Base-by-base conservation (phyloP, 2,329 filamentous ascomycete species). In the Karstenula rhodostoma region DNA sequence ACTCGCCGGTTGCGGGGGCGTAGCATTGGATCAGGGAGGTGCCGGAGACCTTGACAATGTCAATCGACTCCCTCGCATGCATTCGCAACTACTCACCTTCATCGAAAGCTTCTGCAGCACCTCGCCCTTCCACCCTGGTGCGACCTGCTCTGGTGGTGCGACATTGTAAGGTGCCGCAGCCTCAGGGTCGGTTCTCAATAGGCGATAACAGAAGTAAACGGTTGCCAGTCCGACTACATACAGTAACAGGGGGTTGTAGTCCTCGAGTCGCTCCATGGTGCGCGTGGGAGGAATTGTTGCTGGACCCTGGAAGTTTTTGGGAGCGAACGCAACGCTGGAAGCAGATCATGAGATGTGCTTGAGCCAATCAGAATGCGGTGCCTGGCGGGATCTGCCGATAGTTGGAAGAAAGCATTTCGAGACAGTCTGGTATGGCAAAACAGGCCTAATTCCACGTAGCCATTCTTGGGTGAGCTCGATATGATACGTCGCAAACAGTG, bases 1-100 rank as follows among this genome's bases (percentile, higher is more conserved):
- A 86, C 72, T 91, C 86, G 64, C 95, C 95, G 25, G 93, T 97
- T 1, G 94, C 94, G 1, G 95, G 95, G 46, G 90, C 91, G 77
- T 95, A 95, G 80, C 92, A 96, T 79, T 92, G 91, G 61, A 96
- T 89, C 8, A 88, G 85, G 1, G 86, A 85, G 42, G 87, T 88
- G 17, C 87, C 88, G 1, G 86, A 75, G n/a, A 86, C 76, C 84
- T 87, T 60, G 3, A 13, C 3, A 4, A 19, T 19, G 54, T 71
- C 51, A 71, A 57, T 52, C 32, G 6, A 25, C 44, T 48, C 19
- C 9, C 33, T 29, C 22, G 42, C 25, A 43, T 32, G 8, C 15
- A n/a, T 29, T 15, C 12, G 5, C 10, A 51, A n/a, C 15, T 8
- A 5, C 22, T 69, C 55, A 86, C 83, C 79, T 89, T 90, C 74